Conservation (phyloP, 352 stramenopile species). For the Blastocystis sp. region DNA sequence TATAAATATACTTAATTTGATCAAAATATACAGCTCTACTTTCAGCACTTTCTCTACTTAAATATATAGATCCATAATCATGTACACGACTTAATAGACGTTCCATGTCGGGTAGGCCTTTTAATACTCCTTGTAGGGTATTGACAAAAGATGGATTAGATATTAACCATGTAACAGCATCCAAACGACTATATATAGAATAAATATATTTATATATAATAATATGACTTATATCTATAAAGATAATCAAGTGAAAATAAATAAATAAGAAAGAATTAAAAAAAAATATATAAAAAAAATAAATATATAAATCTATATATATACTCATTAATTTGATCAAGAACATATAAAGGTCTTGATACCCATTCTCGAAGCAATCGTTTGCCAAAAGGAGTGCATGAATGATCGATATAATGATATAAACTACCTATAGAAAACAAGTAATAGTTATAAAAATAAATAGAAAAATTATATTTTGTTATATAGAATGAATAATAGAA, state of each 20-base stretch:
- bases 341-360: conserved; percentile 74
- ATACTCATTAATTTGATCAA: conserved; percentile 68
- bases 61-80: conserved; percentile 64
- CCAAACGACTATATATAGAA: conserved; percentile 51
- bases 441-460: too few relatives aligned
- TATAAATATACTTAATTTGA: conserved; percentile 52
- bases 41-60: conserved; percentile 61
- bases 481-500: too few relatives aligned
- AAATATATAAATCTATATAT: too few relatives aligned
- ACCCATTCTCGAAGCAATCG: conserved; percentile 86
- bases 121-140: not conserved
- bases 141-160: conserved; percentile 46
- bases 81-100: conserved; percentile 79
- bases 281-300: too few relatives aligned
- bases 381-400: conserved; percentile 72
- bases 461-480: too few relatives aligned
- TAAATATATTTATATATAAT: conserved; percentile 47
- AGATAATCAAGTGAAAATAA: too few relatives aligned
- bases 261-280: too few relatives aligned
- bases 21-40: conserved; percentile 92
- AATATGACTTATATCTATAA: too few relatives aligned
- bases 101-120: conserved; percentile 73
- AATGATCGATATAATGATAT: conserved; percentile 67
- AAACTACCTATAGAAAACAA: too few relatives aligned
- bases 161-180: conserved; percentile 80